These are phyloP conservation scores for Monosporascus sp. DNA, from an alignment of 2,329 filamentous ascomycete species.

Conservation along the genomic window DNA sequence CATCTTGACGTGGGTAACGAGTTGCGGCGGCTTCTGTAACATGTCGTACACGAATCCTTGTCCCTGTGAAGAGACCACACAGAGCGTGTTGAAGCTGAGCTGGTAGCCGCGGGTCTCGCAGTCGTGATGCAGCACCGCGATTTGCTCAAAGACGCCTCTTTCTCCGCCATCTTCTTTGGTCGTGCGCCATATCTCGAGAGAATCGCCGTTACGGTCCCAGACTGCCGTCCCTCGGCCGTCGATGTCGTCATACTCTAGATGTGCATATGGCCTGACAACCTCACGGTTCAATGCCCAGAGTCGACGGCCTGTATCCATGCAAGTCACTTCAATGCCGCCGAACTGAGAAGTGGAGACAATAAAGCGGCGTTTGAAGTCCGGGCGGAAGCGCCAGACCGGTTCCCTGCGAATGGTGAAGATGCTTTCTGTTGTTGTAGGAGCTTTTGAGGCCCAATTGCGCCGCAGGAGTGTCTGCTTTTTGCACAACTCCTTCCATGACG, in stretches of 20 bases:
- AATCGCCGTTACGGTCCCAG: slow-evolving; percentile 38
- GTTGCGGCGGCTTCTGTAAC: slow-evolving; percentile 23
- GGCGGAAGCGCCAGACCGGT: slow-evolving; percentile 39
- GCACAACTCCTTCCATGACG: slow-evolving; percentile 40
- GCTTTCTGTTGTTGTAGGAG: slow-evolving; percentile 31
- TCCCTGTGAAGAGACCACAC: slow-evolving; percentile 38
- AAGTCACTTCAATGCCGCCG: slow-evolving; percentile 39
- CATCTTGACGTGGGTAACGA: slow-evolving; percentile 32
- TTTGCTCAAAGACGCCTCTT: slow-evolving; percentile 34
- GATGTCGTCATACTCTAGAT: slow-evolving; percentile 39
- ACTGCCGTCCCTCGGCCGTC: slow-evolving; percentile 31
- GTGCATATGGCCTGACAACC: slow-evolving; percentile 36
- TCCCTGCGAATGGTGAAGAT: slow-evolving; percentile 35
- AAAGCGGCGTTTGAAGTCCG: slow-evolving; percentile 40
- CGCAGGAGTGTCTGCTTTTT: slow-evolving; percentile 33
- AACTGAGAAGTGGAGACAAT: slow-evolving; percentile 39
- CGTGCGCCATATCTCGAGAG: slow-evolving; percentile 38
- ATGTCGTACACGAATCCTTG: slow-evolving; percentile 42
- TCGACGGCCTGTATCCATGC: slow-evolving; percentile 37
- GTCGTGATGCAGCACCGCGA: slow-evolving; percentile 36
- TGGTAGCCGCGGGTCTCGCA: slow-evolving; percentile 40
- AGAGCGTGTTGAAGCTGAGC: slow-evolving; percentile 36
- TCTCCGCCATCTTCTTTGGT: slow-evolving; percentile 27
- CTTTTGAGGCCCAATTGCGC: slow-evolving; percentile 30
- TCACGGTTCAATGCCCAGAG: slow-evolving; percentile 30